phyloP scores from a whole-genome alignment of 805 yeast species.

The Suhomyces prunicola region DNA sequence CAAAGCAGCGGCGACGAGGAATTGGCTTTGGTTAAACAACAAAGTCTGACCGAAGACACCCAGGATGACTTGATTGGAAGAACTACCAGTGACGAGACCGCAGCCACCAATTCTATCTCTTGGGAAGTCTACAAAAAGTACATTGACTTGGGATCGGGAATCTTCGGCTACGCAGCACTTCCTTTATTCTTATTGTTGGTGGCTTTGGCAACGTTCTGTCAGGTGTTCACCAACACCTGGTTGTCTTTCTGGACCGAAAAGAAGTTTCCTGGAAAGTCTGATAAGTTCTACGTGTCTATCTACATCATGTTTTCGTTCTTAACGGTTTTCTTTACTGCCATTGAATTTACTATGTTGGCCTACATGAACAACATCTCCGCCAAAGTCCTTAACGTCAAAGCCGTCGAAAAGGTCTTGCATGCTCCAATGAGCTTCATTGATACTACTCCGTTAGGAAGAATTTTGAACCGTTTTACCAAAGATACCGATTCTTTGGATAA shows the following conservation, averaged over 20 bases:
- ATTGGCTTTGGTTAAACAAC: not conserved
- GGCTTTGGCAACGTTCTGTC: constrained; percentile 37
- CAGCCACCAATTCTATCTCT: constrained; percentile 36
- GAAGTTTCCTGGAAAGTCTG: constrained; percentile 25
- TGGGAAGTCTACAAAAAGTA: constrained; percentile 39
- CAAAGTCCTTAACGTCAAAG: constrained; percentile 32
- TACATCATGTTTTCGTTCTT: constrained; percentile 36
- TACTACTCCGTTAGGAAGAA: constrained; percentile 43
- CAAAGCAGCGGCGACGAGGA: constrained; percentile 19
- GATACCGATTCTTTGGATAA: constrained; percentile 47
- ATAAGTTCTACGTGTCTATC: constrained; percentile 31
- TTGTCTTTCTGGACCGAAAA: constrained; percentile 41
- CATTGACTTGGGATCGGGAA: constrained; percentile 36
- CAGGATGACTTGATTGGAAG: constrained; percentile 21
- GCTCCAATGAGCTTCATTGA: constrained; percentile 44
- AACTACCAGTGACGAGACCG: constrained; percentile 35
- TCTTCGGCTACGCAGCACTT: constrained; percentile 30
- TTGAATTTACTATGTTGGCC: constrained; percentile 40
- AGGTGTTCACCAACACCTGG: constrained; percentile 45
- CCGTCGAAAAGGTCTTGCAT: constrained; percentile 37
- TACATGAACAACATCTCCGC: constrained; percentile 41
- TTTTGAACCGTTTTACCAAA: constrained; percentile 43
- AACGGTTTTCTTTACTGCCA: constrained; percentile 37
- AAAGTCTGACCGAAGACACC: not conserved
- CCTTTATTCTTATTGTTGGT: constrained; percentile 34